A percentile compares a stretch with the other conserved stretches of the same genome.
These are phyloP conservation scores for Fusarium compactum DNA, from an alignment of 2,329 filamentous ascomycete species.

Conservation along the genomic window DNA sequence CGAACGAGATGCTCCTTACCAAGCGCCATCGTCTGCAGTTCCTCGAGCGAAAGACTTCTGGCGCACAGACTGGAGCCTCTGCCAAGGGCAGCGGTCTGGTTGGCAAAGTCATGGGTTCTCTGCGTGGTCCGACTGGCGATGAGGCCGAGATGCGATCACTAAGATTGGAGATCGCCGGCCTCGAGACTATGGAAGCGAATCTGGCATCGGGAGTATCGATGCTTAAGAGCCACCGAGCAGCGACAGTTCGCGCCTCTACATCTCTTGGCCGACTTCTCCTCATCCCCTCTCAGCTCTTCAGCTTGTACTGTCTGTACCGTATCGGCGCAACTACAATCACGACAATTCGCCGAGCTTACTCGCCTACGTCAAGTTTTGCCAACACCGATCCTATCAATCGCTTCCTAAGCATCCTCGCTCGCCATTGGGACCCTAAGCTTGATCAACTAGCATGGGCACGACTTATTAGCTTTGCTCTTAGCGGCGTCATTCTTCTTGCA, in stretches of 20 bases:
- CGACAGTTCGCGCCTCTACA: conserved; percentile 76
- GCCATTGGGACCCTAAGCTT: conserved; percentile 85
- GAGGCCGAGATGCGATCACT: conserved; percentile 70
- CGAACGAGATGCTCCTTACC: conserved; percentile 80
- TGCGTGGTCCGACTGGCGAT: conserved; percentile 73
- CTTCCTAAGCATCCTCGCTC: conserved; percentile 81
- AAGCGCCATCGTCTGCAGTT: conserved; percentile 80
- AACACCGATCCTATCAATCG: conserved; percentile 86
- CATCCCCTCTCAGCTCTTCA: conserved; percentile 75
- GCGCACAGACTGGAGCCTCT: conserved; percentile 45
- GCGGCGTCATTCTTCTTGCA: conserved; percentile 83
- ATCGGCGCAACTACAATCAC: conserved; percentile 79
- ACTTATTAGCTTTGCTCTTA: conserved; percentile 86
- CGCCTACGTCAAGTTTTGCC: conserved; percentile 65
- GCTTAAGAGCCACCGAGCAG: conserved; percentile 72
- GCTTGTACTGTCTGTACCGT: conserved; percentile 86
- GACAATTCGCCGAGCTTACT: conserved; percentile 68
- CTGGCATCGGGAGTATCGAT: conserved; percentile 74
- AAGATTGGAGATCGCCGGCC: conserved; percentile 80
- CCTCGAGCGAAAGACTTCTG: conserved; percentile 71
- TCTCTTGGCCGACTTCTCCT: conserved; percentile 73
- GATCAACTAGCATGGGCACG: conserved; percentile 87
- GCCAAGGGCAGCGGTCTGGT: conserved; percentile 67
- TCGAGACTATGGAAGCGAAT: conserved; percentile 82
- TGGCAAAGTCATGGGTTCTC: conserved; percentile 77